Evolutionary conservation across 2,329 filamentous ascomycete genomes (phyloP), one percentile per base, ranked within the genome.

Genomic region (Cordyceps fumosorosea): DNA sequence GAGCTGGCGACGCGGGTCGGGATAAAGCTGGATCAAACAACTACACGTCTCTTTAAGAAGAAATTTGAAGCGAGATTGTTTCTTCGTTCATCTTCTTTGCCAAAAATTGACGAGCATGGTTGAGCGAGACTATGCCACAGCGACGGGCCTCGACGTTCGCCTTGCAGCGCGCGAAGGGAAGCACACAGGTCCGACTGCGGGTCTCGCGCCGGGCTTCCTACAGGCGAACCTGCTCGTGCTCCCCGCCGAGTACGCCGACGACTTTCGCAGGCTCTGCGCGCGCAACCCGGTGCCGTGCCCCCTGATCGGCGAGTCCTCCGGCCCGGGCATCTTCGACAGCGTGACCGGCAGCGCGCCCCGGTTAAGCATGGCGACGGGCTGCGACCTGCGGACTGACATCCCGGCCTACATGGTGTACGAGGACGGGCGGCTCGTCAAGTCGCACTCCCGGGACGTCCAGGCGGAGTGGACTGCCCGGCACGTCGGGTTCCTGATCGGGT

Each of bases 201-300:
- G 84, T 14, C 72, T 85, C 2, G 81, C 84, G 2, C 80, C 81
- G 0, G 77, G 76, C 14, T 78, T 81, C 66, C 73, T 88, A 16
- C 85, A 88, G 75, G 84, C 84, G 45, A 88, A 88, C 66, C 75
- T 88, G 44, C 77, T 88, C 45, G 76, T 87, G 12, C 75, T 88
- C 1, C 84, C 84, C 0, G 80, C 78, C 1, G 71, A 74, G 37
- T 83, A 86, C 69, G 84, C 85, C 14, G 57, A 73, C 20, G 82
- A 87, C 69, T 88, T 87, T 70, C 78, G 80, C 14, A 70, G 78
- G 20, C 80, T 88, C 26, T 88, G 85, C 70, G 75, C 76, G 1
- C 78, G 84, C 55, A 88, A 88, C 65, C 83, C 85, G 2, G 84
- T 87, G 0, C 80, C 85, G 0, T 88, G 85, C 66, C 85, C 85